Evolutionary conservation across 2,329 filamentous ascomycete species (phyloP).

Genomic region (Colletotrichum trifolii): DNA sequence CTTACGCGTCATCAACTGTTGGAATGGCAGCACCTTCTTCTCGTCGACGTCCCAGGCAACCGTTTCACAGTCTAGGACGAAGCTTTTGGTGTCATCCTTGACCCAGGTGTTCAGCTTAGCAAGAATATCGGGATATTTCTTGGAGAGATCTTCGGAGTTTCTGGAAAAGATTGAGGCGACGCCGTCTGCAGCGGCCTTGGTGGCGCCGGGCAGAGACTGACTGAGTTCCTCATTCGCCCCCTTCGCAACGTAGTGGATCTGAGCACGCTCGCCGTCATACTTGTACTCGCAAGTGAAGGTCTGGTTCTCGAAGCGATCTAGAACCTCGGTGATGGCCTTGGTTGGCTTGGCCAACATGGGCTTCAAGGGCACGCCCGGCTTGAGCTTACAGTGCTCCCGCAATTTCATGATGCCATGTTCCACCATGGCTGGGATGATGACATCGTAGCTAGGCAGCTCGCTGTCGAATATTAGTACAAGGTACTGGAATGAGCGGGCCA

Average conservation of each 20-base stretch:
- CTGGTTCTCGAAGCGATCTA: constrained; percentile 95
- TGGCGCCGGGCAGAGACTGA: constrained; percentile 67
- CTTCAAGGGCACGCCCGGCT: constrained; percentile 93
- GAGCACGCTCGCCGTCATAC: constrained; percentile 97
- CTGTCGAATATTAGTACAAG: constrained; percentile 61
- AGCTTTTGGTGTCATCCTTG: constrained; percentile 88
- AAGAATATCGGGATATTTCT: constrained; percentile 97
- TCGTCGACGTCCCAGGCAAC: constrained; percentile 95
- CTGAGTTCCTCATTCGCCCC: constrained; percentile 77
- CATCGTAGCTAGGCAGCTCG: constrained; percentile 93
- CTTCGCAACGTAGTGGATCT: constrained; percentile 95
- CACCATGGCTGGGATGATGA: constrained; percentile 90
- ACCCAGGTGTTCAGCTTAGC: constrained; percentile 90
- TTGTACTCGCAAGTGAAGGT: constrained; percentile 99
- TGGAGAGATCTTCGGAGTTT: constrained; percentile 96
- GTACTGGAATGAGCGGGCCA: background rate
- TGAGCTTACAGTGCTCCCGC: constrained; percentile 86
- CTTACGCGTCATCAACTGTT: constrained; percentile 98
- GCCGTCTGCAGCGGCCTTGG: constrained; percentile 75
- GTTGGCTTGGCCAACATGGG: constrained; percentile 99
- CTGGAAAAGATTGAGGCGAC: constrained; percentile 95
- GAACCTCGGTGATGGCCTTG: constrained; percentile 96
- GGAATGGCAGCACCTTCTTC: constrained; percentile 97
- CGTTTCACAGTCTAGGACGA: constrained; percentile 98
- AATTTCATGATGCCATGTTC: constrained; percentile 87